Evolutionary conservation across 2,329 filamentous ascomycete species (phyloP), one percentile per base, ranked within the genome.

Genomic region (Penicillium sp.): DNA sequence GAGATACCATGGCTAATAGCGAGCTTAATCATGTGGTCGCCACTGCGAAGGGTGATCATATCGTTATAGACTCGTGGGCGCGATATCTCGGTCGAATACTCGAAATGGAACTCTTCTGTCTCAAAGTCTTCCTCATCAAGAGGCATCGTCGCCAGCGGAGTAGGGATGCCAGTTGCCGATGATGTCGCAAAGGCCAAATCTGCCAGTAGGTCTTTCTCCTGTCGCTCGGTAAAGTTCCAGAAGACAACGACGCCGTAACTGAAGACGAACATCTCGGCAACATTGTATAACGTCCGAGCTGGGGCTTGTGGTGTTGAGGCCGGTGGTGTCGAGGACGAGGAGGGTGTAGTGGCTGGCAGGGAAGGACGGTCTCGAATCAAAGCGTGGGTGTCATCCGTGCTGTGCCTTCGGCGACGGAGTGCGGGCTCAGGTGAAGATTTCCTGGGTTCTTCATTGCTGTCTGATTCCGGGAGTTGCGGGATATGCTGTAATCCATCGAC

Each of bases 11-110:
- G 94, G 72, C 90, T 95, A 78, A 99, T 99, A 33, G 93, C 91
- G 16, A 99, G 82, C 76, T 97, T 97, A 71, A 97, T 96, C 93
- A 99, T 97, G 76, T 99, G 94, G 76, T 99, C 94, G 37, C 90
- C 88, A 57, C 91, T 95, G 60, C 95, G 83, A 42, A 99, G 79
- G 0, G 94, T 99, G 67, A 99, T 97, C 94, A 99, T 99, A 74
- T 99, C 94, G 75, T 99, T 97, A 78, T 95, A 99, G 30, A 99
- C 89, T 54, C 94, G 85, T 5, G 94, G 94, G 47, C 92, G 85
- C 59, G 91, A 88, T 33, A 94, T 91, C 55, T 90, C 83, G 0
- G 86, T 83, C 66, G 90, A 96, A 78, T 99, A 99, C 73, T 97
- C 92, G 70, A 99, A 99, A 70, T 99, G 93, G 67, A 99, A 97